Evolutionary conservation across 768 basidiomycete species (phyloP), one percentile per base, ranked within the genome.

Genomic region (Dictyophora rubrovolvata): DNA sequence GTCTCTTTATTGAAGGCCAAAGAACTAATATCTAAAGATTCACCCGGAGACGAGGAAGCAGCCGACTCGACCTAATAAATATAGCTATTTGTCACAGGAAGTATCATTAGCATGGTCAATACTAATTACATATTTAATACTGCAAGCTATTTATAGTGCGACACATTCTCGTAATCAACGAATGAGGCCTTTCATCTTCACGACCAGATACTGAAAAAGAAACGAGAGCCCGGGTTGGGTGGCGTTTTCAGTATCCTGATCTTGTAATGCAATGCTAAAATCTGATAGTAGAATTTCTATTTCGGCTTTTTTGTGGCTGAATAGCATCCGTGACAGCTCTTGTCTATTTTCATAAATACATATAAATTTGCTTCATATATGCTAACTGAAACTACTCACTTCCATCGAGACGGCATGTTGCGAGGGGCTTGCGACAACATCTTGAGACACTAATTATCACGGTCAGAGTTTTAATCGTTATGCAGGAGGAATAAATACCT

Each of bases 271-370:
- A 14, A 12, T 14, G 17, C 21, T 51, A 18, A 22, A 16, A 36
- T 28, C 33, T n/a, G 61, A 61, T 16, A 56, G 35, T 5, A 90
- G 67, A 47, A 89, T 76, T 68, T 98, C 91, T 51, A 94, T 94
- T 71, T 98, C 95, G 2, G 94, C 94, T 71, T 97, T 97, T 49
- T 85, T 82, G n/a, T 89, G 81, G 5, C 72, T 75, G 66, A 88
- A 84, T 36, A 97, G 70, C 80, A 96, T 90, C 63, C 82, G 76
- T 69, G 77, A 77, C 2, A 97, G 80, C 66, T 95, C 92, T 63
- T 82, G 84, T 71, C 93, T 94, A 68, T 8, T 28, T 28, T 28
- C 28, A 28, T 47, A 22, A 35, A 10, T 7, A 22, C 5, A 20
- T 51, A 48, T 50, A 37, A 54, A 11, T 17, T 23, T 23, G 53